phyloP scores from a whole-genome alignment of 345 rosid species.

The Bruguiera parviflora region DNA sequence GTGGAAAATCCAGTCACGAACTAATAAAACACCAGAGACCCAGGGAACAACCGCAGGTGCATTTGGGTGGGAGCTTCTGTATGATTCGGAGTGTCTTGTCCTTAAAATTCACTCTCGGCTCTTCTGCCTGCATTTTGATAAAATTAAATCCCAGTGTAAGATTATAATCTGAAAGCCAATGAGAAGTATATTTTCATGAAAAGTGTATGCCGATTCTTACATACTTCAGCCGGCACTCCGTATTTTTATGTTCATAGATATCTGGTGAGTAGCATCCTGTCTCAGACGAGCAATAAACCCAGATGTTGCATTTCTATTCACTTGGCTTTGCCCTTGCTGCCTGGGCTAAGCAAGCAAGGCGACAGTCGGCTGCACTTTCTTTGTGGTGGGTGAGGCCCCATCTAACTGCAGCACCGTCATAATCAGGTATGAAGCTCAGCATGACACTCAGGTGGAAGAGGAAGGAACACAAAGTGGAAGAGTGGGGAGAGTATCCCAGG shows the following conservation, averaged over 20 bases:
- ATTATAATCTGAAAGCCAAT: too few relatives aligned
- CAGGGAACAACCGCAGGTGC: constrained; percentile 87
- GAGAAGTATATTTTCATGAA: too few relatives aligned
- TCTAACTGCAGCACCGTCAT: constrained; percentile 82
- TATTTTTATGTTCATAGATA: constrained; percentile 74
- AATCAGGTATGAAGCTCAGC: constrained; percentile 89
- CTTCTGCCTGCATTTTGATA: constrained; percentile 65
- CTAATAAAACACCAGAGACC: constrained; percentile 78
- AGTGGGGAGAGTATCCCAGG: too few relatives aligned
- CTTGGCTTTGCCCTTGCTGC: constrained; percentile 74
- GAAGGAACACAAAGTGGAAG: too few relatives aligned
- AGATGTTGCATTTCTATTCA: constrained; percentile 76
- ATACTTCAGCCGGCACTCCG: constrained; percentile 94
- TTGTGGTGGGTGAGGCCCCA: constrained; percentile 95
- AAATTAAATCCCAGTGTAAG: background rate
- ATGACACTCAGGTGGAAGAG: constrained; percentile 70
- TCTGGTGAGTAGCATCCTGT: constrained; percentile 86
- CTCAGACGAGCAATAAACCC: constrained; percentile 96
- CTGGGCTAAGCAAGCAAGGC: constrained; percentile 93
- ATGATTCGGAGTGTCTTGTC: constrained; percentile 67
- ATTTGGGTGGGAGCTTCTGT: constrained; percentile 70
- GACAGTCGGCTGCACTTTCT: constrained; percentile 98
- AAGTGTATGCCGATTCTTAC: constrained; percentile 38
- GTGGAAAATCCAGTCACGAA: constrained; percentile 23
- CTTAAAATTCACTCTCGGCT: constrained; percentile 70